Evolutionary conservation across 2,329 filamentous ascomycete genomes (phyloP), one percentile per base, ranked within the genome.

Genomic region (Arthrobotrys musiformis): DNA sequence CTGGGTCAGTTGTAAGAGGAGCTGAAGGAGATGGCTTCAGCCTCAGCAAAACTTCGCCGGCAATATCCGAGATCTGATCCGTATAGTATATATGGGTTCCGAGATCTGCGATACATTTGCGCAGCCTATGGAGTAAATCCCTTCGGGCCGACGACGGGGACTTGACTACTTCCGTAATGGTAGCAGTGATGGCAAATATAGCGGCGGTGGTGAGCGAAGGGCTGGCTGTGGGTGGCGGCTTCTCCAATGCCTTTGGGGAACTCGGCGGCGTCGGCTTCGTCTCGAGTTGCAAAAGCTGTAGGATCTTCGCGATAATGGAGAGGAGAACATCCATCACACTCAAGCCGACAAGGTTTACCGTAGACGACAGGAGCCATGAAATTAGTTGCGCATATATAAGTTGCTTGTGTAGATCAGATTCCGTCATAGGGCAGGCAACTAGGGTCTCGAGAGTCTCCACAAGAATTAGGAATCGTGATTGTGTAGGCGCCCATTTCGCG

Each of bases 51-150:
- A 98, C 90, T 0, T 93, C 90, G 19, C 90, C 88, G 62, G 97
- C 90, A 93, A 98, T 97, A 83, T 99, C 95, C 0, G 92, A 90
- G 68, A 98, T 93, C 83, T 99, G 95, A 81, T 98, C 94, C 1
- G 92, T 92, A 82, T 99, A 99, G 85, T 99, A 99, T 33, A 97
- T 90, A 82, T 99, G 95, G 0, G 93, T 97, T 1, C 94, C 93
- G 28, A 99, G 86, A 82, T 94, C 90, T n/a, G 93, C 93, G 78
- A 97, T 93, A 84, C 93, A 97, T 80, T 89, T 87, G 82, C 95
- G 91, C 15, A 98, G 87, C 33, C 90, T 88, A 35, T 86, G 83
- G 28, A 97, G 85, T 15, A 97, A 86, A 79, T 90, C 87, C 78
- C 87, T 86, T 60, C 90, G 87, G 15, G 84, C 82, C 1, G 83